Evolutionary conservation across 1,139 yeast genomes (phyloP).

Genomic region (Wickerhamomyces sp.): DNA sequence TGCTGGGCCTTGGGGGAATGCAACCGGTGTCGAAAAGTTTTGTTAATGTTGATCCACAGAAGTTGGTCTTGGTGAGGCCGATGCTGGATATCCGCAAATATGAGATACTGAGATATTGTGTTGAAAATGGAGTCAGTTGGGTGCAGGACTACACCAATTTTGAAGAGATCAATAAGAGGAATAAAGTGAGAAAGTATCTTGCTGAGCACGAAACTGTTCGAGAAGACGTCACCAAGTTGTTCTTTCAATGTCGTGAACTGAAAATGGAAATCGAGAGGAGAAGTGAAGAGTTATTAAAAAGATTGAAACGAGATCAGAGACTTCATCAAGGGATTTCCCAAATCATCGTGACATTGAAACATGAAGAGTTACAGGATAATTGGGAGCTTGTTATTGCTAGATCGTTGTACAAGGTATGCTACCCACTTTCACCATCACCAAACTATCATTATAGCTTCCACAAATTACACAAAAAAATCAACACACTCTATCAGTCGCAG

Average conservation of each 20-base stretch:
- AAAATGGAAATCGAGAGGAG: too few species aligned
- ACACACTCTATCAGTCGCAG: constrained; percentile 2
- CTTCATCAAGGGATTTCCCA: not conserved
- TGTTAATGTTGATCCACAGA: constrained; percentile 18
- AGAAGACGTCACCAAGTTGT: too few species aligned
- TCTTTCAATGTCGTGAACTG: too few species aligned
- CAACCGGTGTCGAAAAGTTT: constrained; percentile 18
- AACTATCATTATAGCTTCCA: constrained; percentile 22
- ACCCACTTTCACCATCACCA: constrained; percentile 19
- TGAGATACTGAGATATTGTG: constrained; percentile 44
- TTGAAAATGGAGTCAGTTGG: constrained; percentile 41
- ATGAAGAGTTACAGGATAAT: constrained; percentile 2
- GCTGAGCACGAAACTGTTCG: too few species aligned
- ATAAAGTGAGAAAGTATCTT: constrained; percentile 34
- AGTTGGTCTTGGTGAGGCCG: constrained; percentile 43
- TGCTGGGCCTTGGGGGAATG: constrained; percentile 52
- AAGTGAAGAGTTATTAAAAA: too few species aligned
- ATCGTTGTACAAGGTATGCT: constrained; percentile 16
- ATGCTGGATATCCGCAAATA: constrained; percentile 41
- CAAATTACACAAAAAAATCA: constrained; percentile 11
- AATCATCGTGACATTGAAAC: constrained; percentile 5
- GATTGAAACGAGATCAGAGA: too few species aligned
- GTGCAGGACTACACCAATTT: constrained; percentile 64
- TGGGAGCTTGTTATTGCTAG: constrained; percentile 19
- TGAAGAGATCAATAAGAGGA: constrained; percentile 54